Evolutionary conservation across 345 rosid species (phyloP).

Genomic region (Litchi chinensis): DNA sequence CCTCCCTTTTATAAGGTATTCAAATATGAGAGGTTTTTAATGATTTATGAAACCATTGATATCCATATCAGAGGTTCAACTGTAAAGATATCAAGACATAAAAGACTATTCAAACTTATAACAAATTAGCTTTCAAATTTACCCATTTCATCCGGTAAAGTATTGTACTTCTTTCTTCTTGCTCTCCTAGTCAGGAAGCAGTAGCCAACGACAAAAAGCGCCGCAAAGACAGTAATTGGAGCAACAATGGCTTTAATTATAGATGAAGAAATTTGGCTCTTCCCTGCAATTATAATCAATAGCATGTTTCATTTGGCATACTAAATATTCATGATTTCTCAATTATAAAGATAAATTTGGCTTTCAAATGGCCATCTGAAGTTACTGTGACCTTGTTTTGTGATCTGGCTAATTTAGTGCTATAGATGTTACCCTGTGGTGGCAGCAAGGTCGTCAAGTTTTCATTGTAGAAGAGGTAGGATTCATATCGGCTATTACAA

Average conservation of each 20-base stretch:
- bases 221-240: conserved; percentile 26
- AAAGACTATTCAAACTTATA: too few relatives aligned
- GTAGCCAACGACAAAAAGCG: conserved; percentile 30
- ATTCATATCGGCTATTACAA: conserved; percentile 40
- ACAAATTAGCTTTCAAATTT: neutral
- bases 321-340: neutral
- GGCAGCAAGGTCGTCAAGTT: neutral
- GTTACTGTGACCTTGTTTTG: too few relatives aligned
- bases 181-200: conserved; percentile 34
- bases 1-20: too few relatives aligned
- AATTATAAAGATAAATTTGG: too few relatives aligned
- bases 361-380: too few relatives aligned
- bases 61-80: too few relatives aligned
- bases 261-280: conserved; percentile 23
- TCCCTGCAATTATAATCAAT: conserved; percentile 21
- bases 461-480: conserved; percentile 14
- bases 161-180: conserved; percentile 28
- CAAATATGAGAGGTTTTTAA: too few relatives aligned
- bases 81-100: too few relatives aligned
- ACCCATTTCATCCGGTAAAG: conserved; percentile 35
- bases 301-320: neutral
- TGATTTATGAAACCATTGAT: too few relatives aligned
- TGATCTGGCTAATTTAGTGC: too few relatives aligned
- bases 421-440: neutral
- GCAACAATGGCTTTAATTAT: conserved; percentile 33